Conservation (phyloP, 768 basidiomycete species). For the Trametes meyenii region DNA sequence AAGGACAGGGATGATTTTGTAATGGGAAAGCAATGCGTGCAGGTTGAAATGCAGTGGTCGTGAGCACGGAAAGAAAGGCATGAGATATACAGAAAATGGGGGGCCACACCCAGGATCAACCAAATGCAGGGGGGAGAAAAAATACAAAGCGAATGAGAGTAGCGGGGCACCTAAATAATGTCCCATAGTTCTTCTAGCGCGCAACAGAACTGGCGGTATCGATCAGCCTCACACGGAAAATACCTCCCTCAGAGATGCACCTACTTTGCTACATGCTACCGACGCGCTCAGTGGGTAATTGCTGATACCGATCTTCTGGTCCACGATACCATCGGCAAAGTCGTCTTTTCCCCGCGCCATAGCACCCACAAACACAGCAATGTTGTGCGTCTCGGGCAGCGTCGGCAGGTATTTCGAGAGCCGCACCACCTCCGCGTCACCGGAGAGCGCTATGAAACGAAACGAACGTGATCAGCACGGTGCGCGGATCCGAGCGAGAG, state of each 20-base stretch:
- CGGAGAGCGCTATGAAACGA: constrained; percentile 71
- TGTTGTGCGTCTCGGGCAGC: constrained; percentile 82
- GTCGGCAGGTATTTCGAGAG: constrained; percentile 85
- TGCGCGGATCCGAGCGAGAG: neutral
- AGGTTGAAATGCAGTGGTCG: constrained; percentile 31
- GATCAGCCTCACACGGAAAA: constrained; percentile 4
- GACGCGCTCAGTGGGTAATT: constrained; percentile 91
- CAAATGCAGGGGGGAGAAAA: neutral
- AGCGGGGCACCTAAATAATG: constrained; percentile 56
- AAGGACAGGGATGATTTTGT: neutral
- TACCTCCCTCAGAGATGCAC: neutral
- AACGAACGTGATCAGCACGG: constrained; percentile 6
- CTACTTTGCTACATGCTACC: constrained; percentile 96
- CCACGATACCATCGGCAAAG: constrained; percentile 93
- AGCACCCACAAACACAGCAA: constrained; percentile 96
- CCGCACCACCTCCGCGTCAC: constrained; percentile 81
- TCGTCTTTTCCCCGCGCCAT: constrained; percentile 97
- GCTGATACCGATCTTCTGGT: constrained; percentile 96
- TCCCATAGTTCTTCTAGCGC: constrained; percentile 96
- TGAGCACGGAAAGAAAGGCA: constrained; percentile 7
- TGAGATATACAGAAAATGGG: constrained; percentile 1
- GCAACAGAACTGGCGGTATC: constrained; percentile 73
- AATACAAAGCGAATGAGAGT: neutral
- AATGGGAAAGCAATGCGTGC: constrained; percentile 25
- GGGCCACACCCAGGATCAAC: neutral